Base-by-base conservation (phyloP, 305 asterid species). In the Andrographis paniculata region DNA sequence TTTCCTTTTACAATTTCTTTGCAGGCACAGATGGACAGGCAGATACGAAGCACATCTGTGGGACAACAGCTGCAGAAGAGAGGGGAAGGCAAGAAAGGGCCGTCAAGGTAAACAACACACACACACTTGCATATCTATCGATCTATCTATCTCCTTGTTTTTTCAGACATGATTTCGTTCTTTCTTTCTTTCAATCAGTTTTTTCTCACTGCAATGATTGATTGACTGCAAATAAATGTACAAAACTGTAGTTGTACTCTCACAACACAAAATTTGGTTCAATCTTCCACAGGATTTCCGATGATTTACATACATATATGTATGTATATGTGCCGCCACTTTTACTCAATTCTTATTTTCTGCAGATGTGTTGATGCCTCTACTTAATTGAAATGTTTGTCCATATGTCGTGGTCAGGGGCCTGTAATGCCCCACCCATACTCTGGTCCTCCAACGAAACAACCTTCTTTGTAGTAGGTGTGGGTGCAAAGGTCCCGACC, bases 21-120 rank as follows among this genome's bases (percentile, higher is more conserved):
- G 54, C 73, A 91, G 99, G 42, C 99, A 91, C 59, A 76, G 96
- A 68, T 87, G 96, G 96, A 91, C 99, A 12, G 98, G 98, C 11
- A 89, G 99, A 83, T 91, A 91, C 50, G 99, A 91, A 69, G 98
- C 98, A 62, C 99, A 86, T 79, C 94, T 91, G 17, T 91, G 99
- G 99, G 99, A 91, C 65, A 91, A 91, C 79, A 87, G 96, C 89
- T 83, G 96, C 72, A 79, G 95, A 60, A 83, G 96, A 33, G 99
- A 91, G 52, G 99, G 99, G 22, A 94, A 87, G 68, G 95, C 96
- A 12, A 87, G 96, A 74, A 91, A 91, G 71, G 96, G 99, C 66
- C 96, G 99, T 71, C 99, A 91, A 91, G 99, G 99, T 91, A 81
- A 75, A 52, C n/a, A n/a, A n/a, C n/a, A n/a, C n/a, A n/a, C n/a